phyloP scores from a whole-genome alignment of 73 alveolate species.

The Chromera velia region DNA sequence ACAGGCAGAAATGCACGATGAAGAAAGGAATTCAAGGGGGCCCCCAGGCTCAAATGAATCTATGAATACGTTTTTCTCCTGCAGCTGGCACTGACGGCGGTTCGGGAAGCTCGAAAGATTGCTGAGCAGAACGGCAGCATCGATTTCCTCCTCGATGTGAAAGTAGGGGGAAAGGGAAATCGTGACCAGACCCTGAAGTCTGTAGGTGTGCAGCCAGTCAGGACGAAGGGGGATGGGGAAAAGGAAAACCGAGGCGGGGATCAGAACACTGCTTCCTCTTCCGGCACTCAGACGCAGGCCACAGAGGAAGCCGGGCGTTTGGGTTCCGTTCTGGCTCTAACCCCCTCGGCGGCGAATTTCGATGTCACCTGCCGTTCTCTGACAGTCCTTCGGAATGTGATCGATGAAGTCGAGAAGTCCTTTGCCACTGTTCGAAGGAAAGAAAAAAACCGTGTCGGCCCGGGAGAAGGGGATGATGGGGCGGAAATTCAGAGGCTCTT shows the following conservation, averaged over 20 bases:
- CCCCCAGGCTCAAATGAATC: neutral
- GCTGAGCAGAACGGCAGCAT: neutral
- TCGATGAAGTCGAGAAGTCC: too few relatives aligned
- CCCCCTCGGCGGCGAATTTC: neutral
- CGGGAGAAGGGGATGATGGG: neutral
- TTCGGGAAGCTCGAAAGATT: neutral
- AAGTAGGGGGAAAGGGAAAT: too few relatives aligned
- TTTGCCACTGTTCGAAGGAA: neutral
- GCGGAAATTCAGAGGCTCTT: neutral
- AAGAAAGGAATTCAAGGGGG: neutral
- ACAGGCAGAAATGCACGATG: neutral
- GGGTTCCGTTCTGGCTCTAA: too few relatives aligned
- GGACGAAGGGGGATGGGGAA: neutral
- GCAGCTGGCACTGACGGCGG: neutral
- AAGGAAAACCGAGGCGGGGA: neutral
- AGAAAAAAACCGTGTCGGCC: neutral
- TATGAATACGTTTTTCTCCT: neutral
- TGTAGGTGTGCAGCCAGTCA: neutral
- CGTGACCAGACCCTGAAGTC: neutral
- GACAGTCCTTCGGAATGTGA: too few relatives aligned
- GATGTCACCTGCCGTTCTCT: neutral
- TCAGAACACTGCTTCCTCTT: neutral
- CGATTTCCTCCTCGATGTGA: neutral
- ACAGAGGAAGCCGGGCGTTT: too few relatives aligned
- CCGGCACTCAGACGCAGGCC: neutral